These are phyloP conservation scores for Peniophora sp. DNA, from an alignment of 1,284 basidiomycete genomes.

Conservation along the genomic window DNA sequence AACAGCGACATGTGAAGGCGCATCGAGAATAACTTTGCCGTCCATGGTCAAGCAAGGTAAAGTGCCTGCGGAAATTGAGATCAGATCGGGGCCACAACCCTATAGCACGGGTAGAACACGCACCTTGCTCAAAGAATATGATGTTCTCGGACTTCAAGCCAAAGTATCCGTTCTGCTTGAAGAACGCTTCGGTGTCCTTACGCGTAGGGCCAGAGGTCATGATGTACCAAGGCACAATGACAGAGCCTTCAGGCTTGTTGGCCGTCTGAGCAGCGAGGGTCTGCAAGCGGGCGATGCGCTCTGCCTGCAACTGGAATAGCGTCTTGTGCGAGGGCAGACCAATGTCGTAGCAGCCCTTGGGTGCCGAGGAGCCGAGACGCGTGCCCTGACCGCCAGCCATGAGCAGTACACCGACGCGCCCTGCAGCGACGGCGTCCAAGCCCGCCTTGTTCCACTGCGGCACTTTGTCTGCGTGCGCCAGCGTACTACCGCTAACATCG, in stretches of 20 bases:
- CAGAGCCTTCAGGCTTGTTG: conserved; percentile 47
- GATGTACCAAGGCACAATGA: conserved; percentile 90
- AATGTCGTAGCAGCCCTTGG: conserved; percentile 99
- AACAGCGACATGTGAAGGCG: conserved; percentile 72
- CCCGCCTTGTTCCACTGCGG: conserved; percentile 70
- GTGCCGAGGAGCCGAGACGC: conserved; percentile 83
- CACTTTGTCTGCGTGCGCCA: conserved; percentile 49
- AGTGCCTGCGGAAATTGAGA: conserved; percentile 55
- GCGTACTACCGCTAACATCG: conserved; percentile 58
- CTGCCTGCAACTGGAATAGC: conserved; percentile 96
- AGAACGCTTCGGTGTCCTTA: conserved; percentile 81
- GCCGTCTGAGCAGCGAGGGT: conserved; percentile 57
- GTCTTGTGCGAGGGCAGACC: conserved; percentile 88
- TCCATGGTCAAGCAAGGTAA: conserved; percentile 92
- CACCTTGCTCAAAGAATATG: conserved; percentile 96
- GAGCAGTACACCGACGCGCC: conserved; percentile 87
- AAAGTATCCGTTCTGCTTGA: conserved; percentile 75
- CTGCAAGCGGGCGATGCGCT: conserved; percentile 84
- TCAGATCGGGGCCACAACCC: background rate
- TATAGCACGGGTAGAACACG: conserved; percentile 14
- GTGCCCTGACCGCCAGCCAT: conserved; percentile 99
- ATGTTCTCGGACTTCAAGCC: conserved; percentile 79
- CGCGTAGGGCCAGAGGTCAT: conserved; percentile 99
- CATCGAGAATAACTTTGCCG: conserved; percentile 89
- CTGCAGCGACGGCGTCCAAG: conserved; percentile 72